Base-by-base conservation (phyloP, 106 monocot genomes). In the Apostasia ramifera region DNA sequence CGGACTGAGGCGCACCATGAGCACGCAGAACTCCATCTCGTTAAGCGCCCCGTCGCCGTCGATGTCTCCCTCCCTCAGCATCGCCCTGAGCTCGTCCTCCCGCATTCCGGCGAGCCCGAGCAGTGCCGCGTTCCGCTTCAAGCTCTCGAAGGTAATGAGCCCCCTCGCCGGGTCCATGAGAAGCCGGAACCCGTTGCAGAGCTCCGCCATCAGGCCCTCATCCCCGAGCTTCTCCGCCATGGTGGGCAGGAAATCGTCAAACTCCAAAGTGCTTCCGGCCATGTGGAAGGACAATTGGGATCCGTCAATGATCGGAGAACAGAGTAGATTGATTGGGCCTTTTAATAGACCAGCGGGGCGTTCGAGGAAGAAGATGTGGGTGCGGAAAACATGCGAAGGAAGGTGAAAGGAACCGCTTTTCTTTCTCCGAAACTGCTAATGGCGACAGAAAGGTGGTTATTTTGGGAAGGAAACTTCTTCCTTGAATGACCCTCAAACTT, bases 11-110 rank as follows among this genome's bases (percentile, higher is more conserved):
- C 63, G 52, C 45, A 77, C 76, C 76, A 77, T 77, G 62, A 77
- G 62, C 52, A 70, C 70, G 54, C 76, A 77, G 12, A 77, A 77
- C 70, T 77, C 76, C 70, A 70, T 77, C 76, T 77, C 55, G 61
- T n/a, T 77, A 7, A 77, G 53, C 39, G 43, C 46, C 11, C 70
- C 76, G 9, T 77, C 70, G 11, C 76, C 76, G 47, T 76, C 75
- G 38, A 68, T 2, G 47, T 75, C 75, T 8, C 75, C 75, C 39
- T 69, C 69, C 61, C 51, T 69, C 70, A 64, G 38, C 76, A 77
- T 77, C 63, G 26, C 76, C 63, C 55, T 64, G 11, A 70, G 55
- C 70, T 77, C 70, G 2, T 63, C 76, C 26, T 70, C 70, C 39
- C 55, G 38, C 63, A 70, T 9, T 3, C 76, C 69, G 1, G 46